Evolutionary conservation across 176 grass and related monocot genomes (phyloP), one percentile per base, ranked within the genome.

Genomic region (Oryza punctata): DNA sequence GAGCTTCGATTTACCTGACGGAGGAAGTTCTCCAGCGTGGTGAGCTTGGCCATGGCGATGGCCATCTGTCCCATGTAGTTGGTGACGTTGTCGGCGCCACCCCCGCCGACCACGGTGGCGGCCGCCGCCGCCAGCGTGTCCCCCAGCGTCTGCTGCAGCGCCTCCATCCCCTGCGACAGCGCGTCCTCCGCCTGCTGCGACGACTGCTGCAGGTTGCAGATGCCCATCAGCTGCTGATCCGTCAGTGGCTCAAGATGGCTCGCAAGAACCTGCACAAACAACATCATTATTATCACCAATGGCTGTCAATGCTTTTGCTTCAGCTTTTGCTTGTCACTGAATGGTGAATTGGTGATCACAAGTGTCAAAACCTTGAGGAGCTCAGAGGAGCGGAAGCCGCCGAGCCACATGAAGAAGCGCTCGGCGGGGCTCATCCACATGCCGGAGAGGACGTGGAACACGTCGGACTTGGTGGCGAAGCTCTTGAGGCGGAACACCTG

Each of bases 61-160:
- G 96, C 89, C 96, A 99, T 99, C 82, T 99, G 96, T 6, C 93
- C 96, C 89, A 99, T 92, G 80, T 99, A 96, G 75, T 92, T 96
- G n/a, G 89, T 47, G 5, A 96, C 91, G 86, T 87, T 86, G 65
- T 90, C 91, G 1, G 73, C 70, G 30, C 73, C 52, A 0, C 59
- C 70, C 26, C 73, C 52, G 1, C 59, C 5, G 1, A 3, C 63
- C 14, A 46, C 65, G 2, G 85, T 69, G 0, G 93, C 87, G 0
- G 93, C 87, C 0, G 85, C 91, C 1, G 89, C 81, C 1, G 89
- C 78, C 16, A 99, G 87, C 8, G 91, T 92, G 35, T 99, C 96
- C 0, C 87, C 73, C 5, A 99, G 87, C 29, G 75, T 84, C 78
- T 94, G 96, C 66, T 96, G 96, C 85, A 99, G 83, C 0, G 89